Base-by-base conservation (phyloP, 2,329 filamentous ascomycete genomes). In the Metarhizium humberi region DNA sequence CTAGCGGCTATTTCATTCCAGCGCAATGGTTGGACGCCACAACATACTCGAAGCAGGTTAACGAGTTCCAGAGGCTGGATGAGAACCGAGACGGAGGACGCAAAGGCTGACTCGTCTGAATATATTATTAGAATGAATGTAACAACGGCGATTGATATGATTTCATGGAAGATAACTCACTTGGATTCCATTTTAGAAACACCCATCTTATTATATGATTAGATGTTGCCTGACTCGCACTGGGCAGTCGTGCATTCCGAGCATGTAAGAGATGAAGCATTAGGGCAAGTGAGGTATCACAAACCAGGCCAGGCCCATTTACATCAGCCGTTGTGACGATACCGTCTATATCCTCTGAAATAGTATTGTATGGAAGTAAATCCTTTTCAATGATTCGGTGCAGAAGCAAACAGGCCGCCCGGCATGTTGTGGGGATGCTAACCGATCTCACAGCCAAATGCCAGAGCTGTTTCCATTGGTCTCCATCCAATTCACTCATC, bases 201-300 rank as follows among this genome's bases (percentile, higher is more conserved):
- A 94, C 69, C 94, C 94, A 99, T 62, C 84, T 79, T 55, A 94
- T 81, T 40, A 94, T 79, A 62, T 88, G 82, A 59, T 84, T 87
- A 42, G 83, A 85, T 3, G 85, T 87, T 43, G 77, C 76, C 61
- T 85, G 81, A 60, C 82, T 88, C 40, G 82, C 81, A 56, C 81
- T 85, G 2, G 89, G 87, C 48, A 87, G 82, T 62, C 86, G 80
- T 32, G 80, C 78, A 60, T 87, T 84, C 53, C 84, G 82, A 45
- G 84, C 73, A 55, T 84, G 79, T 40, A 94, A 75, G 46, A 95
- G 69, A 54, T 81, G 80, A 16, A 80, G 75, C 82, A 95, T 89
- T 45, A 99, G 69, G 2, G 78, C 75, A 18, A 92, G 74, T 3
- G 89, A 87, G 1, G 90, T 84, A 67, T 97, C 94, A n/a, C 86